Evolutionary conservation across 345 rosid genomes (phyloP).

Genomic region (Zanthoxylum bungeanum): DNA sequence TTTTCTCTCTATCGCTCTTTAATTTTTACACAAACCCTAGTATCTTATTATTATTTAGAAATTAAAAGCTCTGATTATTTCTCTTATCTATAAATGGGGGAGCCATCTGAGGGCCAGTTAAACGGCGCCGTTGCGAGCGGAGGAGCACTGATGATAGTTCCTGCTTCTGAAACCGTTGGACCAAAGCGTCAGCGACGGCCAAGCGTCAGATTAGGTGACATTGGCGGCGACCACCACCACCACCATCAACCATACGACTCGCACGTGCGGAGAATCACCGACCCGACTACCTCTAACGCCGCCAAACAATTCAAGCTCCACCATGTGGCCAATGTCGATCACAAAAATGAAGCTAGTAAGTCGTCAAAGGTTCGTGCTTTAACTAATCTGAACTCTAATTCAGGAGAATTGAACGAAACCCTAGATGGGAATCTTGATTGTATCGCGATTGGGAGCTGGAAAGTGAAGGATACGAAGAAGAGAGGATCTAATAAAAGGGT

Average conservation of each 20-base stretch:
- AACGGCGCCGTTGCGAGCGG: conserved; percentile 39
- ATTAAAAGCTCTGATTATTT: neutral
- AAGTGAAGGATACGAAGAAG: conserved; percentile 52
- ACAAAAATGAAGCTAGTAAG: conserved; percentile 32
- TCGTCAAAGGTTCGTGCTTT: conserved; percentile 58
- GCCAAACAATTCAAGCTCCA: conserved; percentile 8
- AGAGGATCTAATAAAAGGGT: conserved; percentile 45
- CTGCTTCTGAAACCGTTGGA: conserved; percentile 53
- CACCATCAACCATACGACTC: conserved; percentile 42
- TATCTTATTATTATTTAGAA: neutral
- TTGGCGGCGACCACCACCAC: conserved; percentile 61
- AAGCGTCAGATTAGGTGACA: conserved; percentile 87
- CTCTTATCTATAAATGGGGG: conserved; percentile 42
- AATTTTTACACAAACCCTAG: neutral
- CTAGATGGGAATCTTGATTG: conserved; percentile 61
- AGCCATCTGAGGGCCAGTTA: conserved; percentile 37
- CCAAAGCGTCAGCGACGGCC: conserved; percentile 83
- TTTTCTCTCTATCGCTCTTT: neutral
- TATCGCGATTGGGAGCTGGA: conserved; percentile 66
- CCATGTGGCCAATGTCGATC: conserved; percentile 5
- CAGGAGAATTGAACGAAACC: conserved; percentile 44
- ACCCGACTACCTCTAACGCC: neutral
- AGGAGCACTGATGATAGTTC: conserved; percentile 23
- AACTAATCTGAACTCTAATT: conserved; percentile 45
- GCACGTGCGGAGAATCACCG: conserved; percentile 38